Percentiles rank a stretch among this genome's conserved stretches.
phyloP scores from a whole-genome alignment of 2,329 filamentous ascomycete species.

The Fusarium equiseti region DNA sequence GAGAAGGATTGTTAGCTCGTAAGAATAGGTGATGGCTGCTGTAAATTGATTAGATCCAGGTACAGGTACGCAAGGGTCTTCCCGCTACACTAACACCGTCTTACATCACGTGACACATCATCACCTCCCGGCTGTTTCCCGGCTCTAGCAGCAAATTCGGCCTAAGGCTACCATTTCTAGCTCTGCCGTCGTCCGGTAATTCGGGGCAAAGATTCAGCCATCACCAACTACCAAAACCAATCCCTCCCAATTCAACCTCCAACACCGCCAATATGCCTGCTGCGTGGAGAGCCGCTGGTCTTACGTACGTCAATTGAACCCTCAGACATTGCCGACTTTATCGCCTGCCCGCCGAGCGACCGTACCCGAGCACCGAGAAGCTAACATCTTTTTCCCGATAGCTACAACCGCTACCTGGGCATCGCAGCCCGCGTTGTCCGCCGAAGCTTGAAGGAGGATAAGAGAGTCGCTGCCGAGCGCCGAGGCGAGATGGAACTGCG shows the following conservation, averaged over 20 bases:
- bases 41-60: slow-evolving; percentile 9
- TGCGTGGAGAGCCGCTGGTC: slow-evolving; percentile 97
- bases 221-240: slow-evolving; percentile 51
- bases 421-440: slow-evolving; percentile 95
- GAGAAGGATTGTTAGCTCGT: neutral
- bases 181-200: slow-evolving; percentile 47
- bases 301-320: slow-evolving; percentile 78
- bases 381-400: slow-evolving; percentile 61
- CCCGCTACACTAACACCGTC: neutral
- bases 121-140: slow-evolving; percentile 29
- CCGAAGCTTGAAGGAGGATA: slow-evolving; percentile 95
- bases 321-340: slow-evolving; percentile 16
- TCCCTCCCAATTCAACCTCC: slow-evolving; percentile 48
- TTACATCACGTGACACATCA: slow-evolving; percentile 16
- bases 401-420: slow-evolving; percentile 99
- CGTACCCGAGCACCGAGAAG: slow-evolving; percentile 42
- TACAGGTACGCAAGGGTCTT: slow-evolving; percentile 4
- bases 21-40: neutral
- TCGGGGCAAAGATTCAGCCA: slow-evolving; percentile 54
- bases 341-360: slow-evolving; percentile 17
- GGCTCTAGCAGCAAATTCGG: slow-evolving; percentile 29
- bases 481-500: slow-evolving; percentile 89
- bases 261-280: slow-evolving; percentile 84
- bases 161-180: slow-evolving; percentile 49
- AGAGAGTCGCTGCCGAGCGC: slow-evolving; percentile 87